phyloP scores from a whole-genome alignment of 1,284 basidiomycete species.

The Afroboletus lepidellus region DNA sequence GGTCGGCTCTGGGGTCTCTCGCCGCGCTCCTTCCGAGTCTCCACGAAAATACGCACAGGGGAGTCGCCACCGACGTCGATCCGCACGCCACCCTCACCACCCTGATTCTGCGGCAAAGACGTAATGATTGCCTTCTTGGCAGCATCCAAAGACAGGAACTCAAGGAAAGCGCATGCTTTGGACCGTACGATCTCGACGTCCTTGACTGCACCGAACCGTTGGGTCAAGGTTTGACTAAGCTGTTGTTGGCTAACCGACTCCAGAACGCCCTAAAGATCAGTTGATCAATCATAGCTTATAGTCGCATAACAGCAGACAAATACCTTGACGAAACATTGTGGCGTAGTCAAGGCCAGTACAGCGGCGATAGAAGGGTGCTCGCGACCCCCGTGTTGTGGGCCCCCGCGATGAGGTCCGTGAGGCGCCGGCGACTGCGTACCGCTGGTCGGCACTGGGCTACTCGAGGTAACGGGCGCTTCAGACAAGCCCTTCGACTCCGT shows the following conservation, averaged over 20 bases:
- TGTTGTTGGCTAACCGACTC: constrained; percentile 67
- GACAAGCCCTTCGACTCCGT: constrained; percentile 70
- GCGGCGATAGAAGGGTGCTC: constrained; percentile 52
- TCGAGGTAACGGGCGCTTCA: constrained; percentile 50
- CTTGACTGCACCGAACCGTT: constrained; percentile 83
- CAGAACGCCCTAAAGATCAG: constrained; percentile 55
- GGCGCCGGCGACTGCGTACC: constrained; percentile 52
- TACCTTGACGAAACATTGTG: constrained; percentile 90
- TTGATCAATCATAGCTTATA: constrained; percentile 9
- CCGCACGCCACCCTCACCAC: constrained; percentile 87
- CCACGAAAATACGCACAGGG: constrained; percentile 68
- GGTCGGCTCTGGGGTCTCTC: constrained; percentile 60
- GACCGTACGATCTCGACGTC: constrained; percentile 85
- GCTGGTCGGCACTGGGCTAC: constrained; percentile 43
- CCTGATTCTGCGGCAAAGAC: constrained; percentile 61
- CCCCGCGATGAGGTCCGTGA: constrained; percentile 34
- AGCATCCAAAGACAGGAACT: constrained; percentile 77
- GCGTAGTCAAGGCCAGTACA: constrained; percentile 60
- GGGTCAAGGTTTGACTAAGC: constrained; percentile 58
- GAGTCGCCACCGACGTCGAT: constrained; percentile 58
- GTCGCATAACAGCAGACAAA: constrained; percentile 12
- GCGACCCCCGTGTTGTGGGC: constrained; percentile 29
- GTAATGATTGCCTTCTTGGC: constrained; percentile 84
- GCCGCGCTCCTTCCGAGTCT: constrained; percentile 86
- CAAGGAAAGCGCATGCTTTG: constrained; percentile 94